A percentile compares a stretch with the other conserved stretches of the same genome.
These are phyloP conservation scores for Cystofilobasidium bisporidii DNA, from an alignment of 768 basidiomycete species.

Conservation along the genomic window DNA sequence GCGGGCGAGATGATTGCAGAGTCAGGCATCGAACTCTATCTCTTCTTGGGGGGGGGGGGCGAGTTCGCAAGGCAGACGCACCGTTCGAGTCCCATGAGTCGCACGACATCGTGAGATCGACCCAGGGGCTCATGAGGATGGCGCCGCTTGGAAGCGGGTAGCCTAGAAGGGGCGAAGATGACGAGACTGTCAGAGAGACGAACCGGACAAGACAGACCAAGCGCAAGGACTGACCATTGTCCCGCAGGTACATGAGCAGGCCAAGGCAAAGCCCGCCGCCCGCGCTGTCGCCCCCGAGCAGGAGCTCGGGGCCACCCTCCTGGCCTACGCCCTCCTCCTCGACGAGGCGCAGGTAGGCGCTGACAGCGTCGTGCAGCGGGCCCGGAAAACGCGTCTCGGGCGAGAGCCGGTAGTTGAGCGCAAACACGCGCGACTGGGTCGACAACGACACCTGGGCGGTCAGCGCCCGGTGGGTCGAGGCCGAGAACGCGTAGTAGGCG, in stretches of 20 bases:
- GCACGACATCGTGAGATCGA: conserved; percentile 94
- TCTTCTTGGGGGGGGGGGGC: no score
- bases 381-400: conserved; percentile 93
- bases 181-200: neutral
- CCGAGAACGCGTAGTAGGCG: conserved; percentile 85
- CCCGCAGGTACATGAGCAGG: conserved; percentile 85
- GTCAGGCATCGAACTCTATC: no score
- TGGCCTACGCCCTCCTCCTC: conserved; percentile 47
- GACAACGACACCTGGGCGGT: conserved; percentile 85
- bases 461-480: conserved; percentile 78
- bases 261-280: conserved; percentile 82
- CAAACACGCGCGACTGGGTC: conserved; percentile 78
- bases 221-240: conserved; percentile 46
- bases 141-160: conserved; percentile 76
- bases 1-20: no score
- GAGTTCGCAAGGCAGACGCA: conserved; percentile 57
- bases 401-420: conserved; percentile 88
- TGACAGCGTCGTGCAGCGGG: conserved; percentile 73
- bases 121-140: conserved; percentile 90
- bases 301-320: conserved; percentile 55
- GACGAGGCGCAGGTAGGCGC: conserved; percentile 72
- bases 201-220: neutral
- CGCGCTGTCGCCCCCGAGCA: conserved; percentile 81
- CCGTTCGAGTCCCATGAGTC: conserved; percentile 97
- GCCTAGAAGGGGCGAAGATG: conserved; percentile 25